Evolutionary conservation across 257 asterid genomes (phyloP).

Genomic region (Capsicum pubescens): DNA sequence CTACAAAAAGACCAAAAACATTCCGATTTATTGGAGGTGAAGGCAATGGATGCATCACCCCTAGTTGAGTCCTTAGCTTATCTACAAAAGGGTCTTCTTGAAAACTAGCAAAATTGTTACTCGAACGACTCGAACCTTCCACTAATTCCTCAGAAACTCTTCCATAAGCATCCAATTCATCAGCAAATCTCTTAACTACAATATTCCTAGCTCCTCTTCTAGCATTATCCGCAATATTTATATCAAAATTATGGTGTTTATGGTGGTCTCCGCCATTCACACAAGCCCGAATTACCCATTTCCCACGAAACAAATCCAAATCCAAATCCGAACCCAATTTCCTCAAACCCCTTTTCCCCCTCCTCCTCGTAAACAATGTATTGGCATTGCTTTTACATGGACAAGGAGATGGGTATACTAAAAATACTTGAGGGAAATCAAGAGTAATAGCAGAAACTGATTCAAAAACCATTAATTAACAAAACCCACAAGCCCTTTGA

Average conservation of each 20-base stretch:
- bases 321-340: constrained; percentile 14
- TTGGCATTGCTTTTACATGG: constrained; percentile 33
- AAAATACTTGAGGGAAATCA: constrained; percentile 44
- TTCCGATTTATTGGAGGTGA: constrained; percentile 72
- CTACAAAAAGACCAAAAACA: constrained; percentile 68
- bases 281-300: constrained; percentile 52
- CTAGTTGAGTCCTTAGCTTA: constrained; percentile 89
- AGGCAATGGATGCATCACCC: constrained; percentile 91
- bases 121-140: constrained; percentile 28
- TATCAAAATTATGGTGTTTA: constrained; percentile 31
- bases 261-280: constrained; percentile 52
- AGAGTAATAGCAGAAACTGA: constrained; percentile 63
- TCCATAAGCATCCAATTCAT: constrained; percentile 41
- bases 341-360: constrained; percentile 21
- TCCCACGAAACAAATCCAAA: constrained; percentile 21
- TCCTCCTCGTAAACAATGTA: constrained; percentile 38
- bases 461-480: constrained; percentile 25
- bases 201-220: constrained; percentile 54
- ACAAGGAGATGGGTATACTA: constrained; percentile 40
- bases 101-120: constrained; percentile 61
- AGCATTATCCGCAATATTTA: constrained; percentile 42
- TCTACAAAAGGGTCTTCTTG: constrained; percentile 91
- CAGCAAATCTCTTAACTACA: constrained; percentile 64
- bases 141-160: constrained; percentile 42
- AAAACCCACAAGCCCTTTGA: constrained; percentile 32